Evolutionary conservation across 768 basidiomycete species (phyloP).

Genomic region (Tricholoma saponaceum): DNA sequence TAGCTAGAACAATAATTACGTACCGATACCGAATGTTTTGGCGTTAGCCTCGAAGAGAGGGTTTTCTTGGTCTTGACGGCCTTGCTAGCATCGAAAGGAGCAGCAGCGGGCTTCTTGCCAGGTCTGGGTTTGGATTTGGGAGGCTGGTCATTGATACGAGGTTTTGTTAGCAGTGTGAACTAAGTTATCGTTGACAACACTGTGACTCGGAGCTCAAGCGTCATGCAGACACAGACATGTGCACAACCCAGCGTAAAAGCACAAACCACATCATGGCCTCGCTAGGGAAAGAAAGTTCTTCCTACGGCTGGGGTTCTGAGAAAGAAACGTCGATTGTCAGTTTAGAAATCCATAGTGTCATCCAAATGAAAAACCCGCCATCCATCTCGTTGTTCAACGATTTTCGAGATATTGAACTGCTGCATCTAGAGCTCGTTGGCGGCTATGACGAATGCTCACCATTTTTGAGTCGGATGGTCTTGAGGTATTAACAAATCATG

Average conservation of each 20-base stretch:
- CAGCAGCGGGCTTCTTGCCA: conserved; percentile 82
- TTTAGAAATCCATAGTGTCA: conserved; percentile 5
- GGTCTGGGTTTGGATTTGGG: conserved; percentile 68
- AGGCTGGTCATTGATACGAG: no score
- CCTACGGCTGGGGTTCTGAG: no score
- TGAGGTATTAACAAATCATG: no score
- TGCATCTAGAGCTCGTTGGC: conserved; percentile 36
- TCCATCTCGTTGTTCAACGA: conserved; percentile 13
- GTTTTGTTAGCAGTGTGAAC: no score
- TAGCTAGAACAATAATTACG: conserved; percentile 17
- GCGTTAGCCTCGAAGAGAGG: no score
- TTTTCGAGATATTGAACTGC: conserved; percentile 31
- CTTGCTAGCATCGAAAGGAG: conserved; percentile 80
- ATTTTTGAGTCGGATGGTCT: conserved; percentile 38
- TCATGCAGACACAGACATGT: conserved; percentile 23
- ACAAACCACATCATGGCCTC: conserved; percentile 31
- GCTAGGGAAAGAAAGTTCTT: conserved; percentile 16
- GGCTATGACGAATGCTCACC: conserved; percentile 39
- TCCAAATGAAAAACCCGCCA: no score
- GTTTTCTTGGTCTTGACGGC: conserved; percentile 72
- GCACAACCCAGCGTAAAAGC: conserved; percentile 34
- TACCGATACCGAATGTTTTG: no score
- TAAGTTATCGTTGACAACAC: no score
- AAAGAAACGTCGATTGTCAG: conserved; percentile 19
- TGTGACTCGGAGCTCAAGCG: no score